Evolutionary conservation across 495 filamentous ascomycete genomes (phyloP).

Genomic region (Apiosordaria backusii): DNA sequence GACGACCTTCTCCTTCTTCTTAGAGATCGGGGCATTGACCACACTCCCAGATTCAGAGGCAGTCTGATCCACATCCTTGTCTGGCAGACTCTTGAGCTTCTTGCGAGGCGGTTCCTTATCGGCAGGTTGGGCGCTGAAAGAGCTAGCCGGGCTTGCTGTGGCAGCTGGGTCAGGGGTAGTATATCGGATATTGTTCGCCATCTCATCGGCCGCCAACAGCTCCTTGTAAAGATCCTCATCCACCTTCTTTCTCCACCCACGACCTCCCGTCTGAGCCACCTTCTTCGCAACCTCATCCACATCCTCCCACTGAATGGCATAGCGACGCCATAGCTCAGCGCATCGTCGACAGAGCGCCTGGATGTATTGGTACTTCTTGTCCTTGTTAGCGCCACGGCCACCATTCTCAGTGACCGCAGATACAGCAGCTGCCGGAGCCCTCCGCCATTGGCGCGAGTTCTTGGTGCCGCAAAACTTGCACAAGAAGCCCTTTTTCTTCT

Average conservation of each 20-base stretch:
- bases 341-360: slow-evolving; percentile 87
- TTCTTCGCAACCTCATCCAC: slow-evolving; percentile 92
- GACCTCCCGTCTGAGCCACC: slow-evolving; percentile 73
- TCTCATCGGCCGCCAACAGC: slow-evolving; percentile 52
- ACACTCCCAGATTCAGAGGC: slow-evolving; percentile 32
- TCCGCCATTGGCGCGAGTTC: slow-evolving; percentile 82
- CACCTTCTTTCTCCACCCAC: slow-evolving; percentile 79
- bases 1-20: slow-evolving; percentile 64
- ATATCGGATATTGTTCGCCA: slow-evolving; percentile 44
- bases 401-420: slow-evolving; percentile 65
- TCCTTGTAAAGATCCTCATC: slow-evolving; percentile 91
- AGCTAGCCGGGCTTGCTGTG: slow-evolving; percentile 42
- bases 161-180: slow-evolving; percentile 39
- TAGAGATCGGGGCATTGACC: slow-evolving; percentile 35
- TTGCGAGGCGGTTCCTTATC: slow-evolving; percentile 49
- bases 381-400: slow-evolving; percentile 57
- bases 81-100: slow-evolving; percentile 48
- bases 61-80: slow-evolving; percentile 48
- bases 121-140: slow-evolving; percentile 16
- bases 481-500: slow-evolving; percentile 76
- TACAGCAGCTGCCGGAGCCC: slow-evolving; percentile 77
- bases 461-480: slow-evolving; percentile 91
- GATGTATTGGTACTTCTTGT: slow-evolving; percentile 72
- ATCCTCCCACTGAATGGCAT: slow-evolving; percentile 93
- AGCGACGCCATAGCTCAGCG: slow-evolving; percentile 87